phyloP scores from a whole-genome alignment of 768 basidiomycete species.

The Kockovaella imperatae region DNA sequence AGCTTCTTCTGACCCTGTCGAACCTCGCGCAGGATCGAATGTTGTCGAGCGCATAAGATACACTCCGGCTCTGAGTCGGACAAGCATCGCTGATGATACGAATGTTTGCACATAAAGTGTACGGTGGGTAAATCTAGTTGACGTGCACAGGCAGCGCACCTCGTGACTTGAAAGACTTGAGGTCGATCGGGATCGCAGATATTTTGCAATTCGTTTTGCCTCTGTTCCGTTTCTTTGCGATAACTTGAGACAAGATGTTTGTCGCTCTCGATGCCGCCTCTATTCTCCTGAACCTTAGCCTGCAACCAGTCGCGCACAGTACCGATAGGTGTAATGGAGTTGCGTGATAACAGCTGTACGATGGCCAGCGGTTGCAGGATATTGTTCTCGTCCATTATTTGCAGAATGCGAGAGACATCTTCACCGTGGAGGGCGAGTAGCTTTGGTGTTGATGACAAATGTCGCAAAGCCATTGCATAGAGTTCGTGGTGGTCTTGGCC shows the following conservation, averaged over 20 bases:
- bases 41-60: slow-evolving; percentile 75
- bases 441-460: slow-evolving; percentile 73
- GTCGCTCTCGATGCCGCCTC: slow-evolving; percentile 72
- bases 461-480: slow-evolving; percentile 79
- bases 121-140: slow-evolving; percentile 86
- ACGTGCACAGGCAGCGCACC: slow-evolving; percentile 80
- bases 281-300: slow-evolving; percentile 62
- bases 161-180: slow-evolving; percentile 84
- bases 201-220: slow-evolving; percentile 71
- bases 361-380: slow-evolving; percentile 86
- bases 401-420: slow-evolving; percentile 65
- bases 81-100: slow-evolving; percentile 91
- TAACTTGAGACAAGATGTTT: slow-evolving; percentile 80
- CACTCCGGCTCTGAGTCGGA: slow-evolving; percentile 83
- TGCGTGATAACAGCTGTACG: slow-evolving; percentile 78
- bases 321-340: slow-evolving; percentile 82
- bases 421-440: slow-evolving; percentile 62
- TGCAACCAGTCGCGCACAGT: slow-evolving; percentile 87
- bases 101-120: slow-evolving; percentile 98
- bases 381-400: slow-evolving; percentile 67
- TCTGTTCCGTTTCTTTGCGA: slow-evolving; percentile 69
- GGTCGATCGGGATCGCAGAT: slow-evolving; percentile 71
- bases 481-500: slow-evolving; percentile 64
- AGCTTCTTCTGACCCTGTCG: slow-evolving; percentile 74
- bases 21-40: slow-evolving; percentile 83